Evolutionary conservation across 2,329 filamentous ascomycete genomes (phyloP).

Genomic region (Fusarium keratoplasticum): DNA sequence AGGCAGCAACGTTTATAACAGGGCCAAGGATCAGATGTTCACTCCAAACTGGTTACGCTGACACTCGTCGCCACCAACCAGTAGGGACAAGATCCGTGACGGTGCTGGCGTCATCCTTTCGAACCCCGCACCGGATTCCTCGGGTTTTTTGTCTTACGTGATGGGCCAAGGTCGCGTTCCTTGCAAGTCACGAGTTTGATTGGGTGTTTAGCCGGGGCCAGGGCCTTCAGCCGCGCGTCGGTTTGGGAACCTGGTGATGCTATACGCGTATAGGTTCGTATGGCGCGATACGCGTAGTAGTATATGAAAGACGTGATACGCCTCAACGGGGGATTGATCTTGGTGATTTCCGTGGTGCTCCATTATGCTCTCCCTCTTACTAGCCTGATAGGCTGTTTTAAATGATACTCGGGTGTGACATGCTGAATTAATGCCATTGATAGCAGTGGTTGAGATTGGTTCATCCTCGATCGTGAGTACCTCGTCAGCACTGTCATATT

Average conservation of each 20-base stretch:
- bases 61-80: not conserved
- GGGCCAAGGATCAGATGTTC: not conserved
- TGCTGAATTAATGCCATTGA: not conserved
- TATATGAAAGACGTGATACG: not conserved
- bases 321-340: not conserved
- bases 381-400: not conserved
- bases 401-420: not conserved
- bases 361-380: not conserved
- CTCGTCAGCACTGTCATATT: too few relatives aligned
- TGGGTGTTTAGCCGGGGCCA: not conserved
- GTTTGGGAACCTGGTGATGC: not conserved
- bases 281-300: not conserved
- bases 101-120: conserved; percentile 35
- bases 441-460: not conserved
- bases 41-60: conserved; percentile 7
- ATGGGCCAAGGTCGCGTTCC: conserved; percentile 3
- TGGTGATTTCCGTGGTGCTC: not conserved
- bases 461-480: not conserved
- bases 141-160: conserved; percentile 27
- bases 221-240: conserved; percentile 18
- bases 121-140: conserved; percentile 29
- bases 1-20: conserved; percentile 24
- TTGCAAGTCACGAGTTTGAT: not conserved
- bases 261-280: conserved; percentile 24
- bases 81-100: not conserved